Conservation (phyloP, 495 filamentous ascomycete species). For the Apodospora peruviana region DNA sequence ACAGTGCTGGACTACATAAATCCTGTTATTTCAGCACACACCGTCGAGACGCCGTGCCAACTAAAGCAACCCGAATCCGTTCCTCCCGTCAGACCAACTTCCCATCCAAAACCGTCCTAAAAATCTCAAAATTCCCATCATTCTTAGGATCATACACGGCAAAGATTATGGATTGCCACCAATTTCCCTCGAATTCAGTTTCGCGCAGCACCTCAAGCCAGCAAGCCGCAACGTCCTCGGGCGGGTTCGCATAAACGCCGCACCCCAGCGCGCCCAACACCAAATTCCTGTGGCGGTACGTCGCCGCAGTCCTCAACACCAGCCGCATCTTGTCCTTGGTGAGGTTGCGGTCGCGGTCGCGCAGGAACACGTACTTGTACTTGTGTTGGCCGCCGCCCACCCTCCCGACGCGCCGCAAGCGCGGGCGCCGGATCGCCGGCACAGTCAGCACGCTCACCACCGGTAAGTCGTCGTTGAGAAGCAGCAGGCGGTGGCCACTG, state of each 20-base stretch:
- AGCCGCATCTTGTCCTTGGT: constrained; percentile 56
- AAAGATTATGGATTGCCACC: constrained; percentile 49
- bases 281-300: constrained; percentile 42
- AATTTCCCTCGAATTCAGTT: constrained; percentile 51
- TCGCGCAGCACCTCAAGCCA: constrained; percentile 56
- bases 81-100: neutral
- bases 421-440: constrained; percentile 31
- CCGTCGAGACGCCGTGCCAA: too few relatives aligned
- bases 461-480: constrained; percentile 29
- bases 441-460: constrained; percentile 49
- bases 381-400: too few relatives aligned
- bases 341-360: constrained; percentile 26
- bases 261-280: constrained; percentile 62
- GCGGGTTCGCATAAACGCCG: constrained; percentile 56
- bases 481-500: constrained; percentile 37
- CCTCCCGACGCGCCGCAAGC: neutral
- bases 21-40: too few relatives aligned
- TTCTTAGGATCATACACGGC: constrained; percentile 27
- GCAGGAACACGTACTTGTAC: constrained; percentile 19
- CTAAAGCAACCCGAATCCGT: too few relatives aligned
- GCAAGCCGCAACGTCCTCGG: constrained; percentile 46
- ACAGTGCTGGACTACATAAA: too few relatives aligned
- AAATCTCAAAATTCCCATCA: neutral
- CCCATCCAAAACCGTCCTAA: neutral
- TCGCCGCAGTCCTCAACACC: constrained; percentile 48